phyloP scores from a whole-genome alignment of 768 basidiomycete genomes.

The Tylopilus plumbeoviolaceoides region DNA sequence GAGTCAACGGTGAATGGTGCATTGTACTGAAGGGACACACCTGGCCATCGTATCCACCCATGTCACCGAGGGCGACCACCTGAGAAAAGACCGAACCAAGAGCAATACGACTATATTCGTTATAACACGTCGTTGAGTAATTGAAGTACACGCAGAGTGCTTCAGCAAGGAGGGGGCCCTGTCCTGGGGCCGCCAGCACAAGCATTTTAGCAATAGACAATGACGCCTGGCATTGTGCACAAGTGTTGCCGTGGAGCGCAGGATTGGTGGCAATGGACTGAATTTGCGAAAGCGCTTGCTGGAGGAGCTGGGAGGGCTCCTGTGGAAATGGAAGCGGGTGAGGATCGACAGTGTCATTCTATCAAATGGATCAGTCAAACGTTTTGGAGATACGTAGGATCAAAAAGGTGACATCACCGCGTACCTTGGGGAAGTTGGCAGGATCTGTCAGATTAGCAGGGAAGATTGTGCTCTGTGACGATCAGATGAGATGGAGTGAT shows the following conservation, averaged over 20 bases:
- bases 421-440: constrained; percentile 47
- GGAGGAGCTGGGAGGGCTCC: constrained; percentile 33
- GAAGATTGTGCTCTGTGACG: constrained; percentile 48
- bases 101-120: no score
- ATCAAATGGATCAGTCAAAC: background rate
- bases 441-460: constrained; percentile 59
- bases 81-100: constrained; percentile 33
- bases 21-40: constrained; percentile 16
- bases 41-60: constrained; percentile 46
- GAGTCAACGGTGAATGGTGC: background rate
- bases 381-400: background rate
- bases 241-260: constrained; percentile 33
- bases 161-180: constrained; percentile 20
- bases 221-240: constrained; percentile 37
- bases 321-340: constrained; percentile 39
- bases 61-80: constrained; percentile 25
- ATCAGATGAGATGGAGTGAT: background rate
- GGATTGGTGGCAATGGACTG: constrained; percentile 36
- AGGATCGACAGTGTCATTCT: constrained; percentile 44
- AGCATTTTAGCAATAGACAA: constrained; percentile 42
- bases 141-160: no score
- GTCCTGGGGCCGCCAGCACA: constrained; percentile 38
- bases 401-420: background rate
- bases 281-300: constrained; percentile 38
- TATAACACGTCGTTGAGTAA: no score